Base-by-base conservation (phyloP, 176 grass and related monocot genomes). In the Canna indica region DNA sequence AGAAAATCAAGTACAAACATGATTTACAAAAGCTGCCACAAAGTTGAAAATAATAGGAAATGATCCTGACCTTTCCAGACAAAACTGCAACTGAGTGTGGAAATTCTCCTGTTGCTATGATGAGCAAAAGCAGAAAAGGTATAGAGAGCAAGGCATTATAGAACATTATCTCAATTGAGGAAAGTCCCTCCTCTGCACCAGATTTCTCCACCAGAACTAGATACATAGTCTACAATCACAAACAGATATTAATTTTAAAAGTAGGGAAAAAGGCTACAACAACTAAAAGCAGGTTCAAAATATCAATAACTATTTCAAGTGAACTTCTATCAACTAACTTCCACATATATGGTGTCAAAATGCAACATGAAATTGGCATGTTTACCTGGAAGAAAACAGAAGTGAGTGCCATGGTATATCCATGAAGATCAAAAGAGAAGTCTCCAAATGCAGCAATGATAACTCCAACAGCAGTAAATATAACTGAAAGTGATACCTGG, bases 321-420 rank as follows among this genome's bases (percentile, higher is more conserved):
- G 22, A 26, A 28, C 1, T 22, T 26, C 25, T 26, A 26, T 66
- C 1, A 66, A 36, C n/a, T 36, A 42, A 68, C 64, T 27, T 67
- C 35, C 36, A 11, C 20, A 70, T 24, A 50, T 20, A 17, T 38
- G 47, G 39, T 32, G 45, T 82, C 34, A 83, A 56, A 20, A 33
- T 71, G 42, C 36, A 75, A 62, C 41, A 44, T 44, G 41, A 44
- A 44, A 44, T 11, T 44, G 41, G 78, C 75, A 76, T 65, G 28
- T 79, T 30, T 76, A 96, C 93, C 93, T 97, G 93, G 76, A 97
- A 97, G 85, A 97, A 97, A 54, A 97, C 88, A 32, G 93, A 97
- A 22, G 69, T 90, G 36, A 97, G 80, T 81, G 93, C 93, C 93
- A 97, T 97, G 75, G 81, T 77, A 68, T 97, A 97, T 65, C 93